Evolutionary conservation across 257 asterid genomes (phyloP).

Genomic region (Scutellaria minor): DNA sequence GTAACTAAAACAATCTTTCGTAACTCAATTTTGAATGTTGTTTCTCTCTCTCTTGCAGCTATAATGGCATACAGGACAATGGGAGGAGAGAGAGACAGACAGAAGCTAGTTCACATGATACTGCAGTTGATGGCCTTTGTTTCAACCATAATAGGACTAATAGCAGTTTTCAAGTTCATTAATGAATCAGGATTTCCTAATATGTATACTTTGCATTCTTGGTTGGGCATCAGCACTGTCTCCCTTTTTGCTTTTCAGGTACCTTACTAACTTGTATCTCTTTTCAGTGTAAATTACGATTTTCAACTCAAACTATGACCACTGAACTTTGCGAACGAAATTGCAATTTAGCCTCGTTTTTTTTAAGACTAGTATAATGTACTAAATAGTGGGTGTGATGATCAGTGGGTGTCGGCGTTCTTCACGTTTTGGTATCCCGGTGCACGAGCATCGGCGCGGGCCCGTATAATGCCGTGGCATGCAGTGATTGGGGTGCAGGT

Average conservation of each 20-base stretch:
- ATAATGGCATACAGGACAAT: slow-evolving; percentile 53
- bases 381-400: not conserved
- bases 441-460: slow-evolving; percentile 34
- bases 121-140: slow-evolving; percentile 55
- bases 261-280: not conserved
- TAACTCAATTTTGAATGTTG: too few species aligned
- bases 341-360: not conserved
- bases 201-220: slow-evolving; percentile 67
- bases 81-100: slow-evolving; percentile 34
- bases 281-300: too few species aligned
- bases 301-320: not conserved
- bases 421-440: slow-evolving; percentile 45
- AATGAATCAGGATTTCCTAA: slow-evolving; percentile 37
- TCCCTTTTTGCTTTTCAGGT: slow-evolving; percentile 62
- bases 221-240: slow-evolving; percentile 71
- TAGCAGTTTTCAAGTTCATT: slow-evolving; percentile 66
- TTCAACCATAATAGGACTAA: slow-evolving; percentile 51
- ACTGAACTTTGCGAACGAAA: not conserved
- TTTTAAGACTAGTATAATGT: not conserved
- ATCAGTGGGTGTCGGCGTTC: slow-evolving; percentile 34
- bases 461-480: slow-evolving; percentile 56
- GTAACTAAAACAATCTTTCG: too few species aligned
- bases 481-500: slow-evolving; percentile 47
- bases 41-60: slow-evolving; percentile 33
- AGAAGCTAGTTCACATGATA: slow-evolving; percentile 47